Evolutionary conservation across 345 rosid species (phyloP).

Genomic region (Aurinia saxatilis): DNA sequence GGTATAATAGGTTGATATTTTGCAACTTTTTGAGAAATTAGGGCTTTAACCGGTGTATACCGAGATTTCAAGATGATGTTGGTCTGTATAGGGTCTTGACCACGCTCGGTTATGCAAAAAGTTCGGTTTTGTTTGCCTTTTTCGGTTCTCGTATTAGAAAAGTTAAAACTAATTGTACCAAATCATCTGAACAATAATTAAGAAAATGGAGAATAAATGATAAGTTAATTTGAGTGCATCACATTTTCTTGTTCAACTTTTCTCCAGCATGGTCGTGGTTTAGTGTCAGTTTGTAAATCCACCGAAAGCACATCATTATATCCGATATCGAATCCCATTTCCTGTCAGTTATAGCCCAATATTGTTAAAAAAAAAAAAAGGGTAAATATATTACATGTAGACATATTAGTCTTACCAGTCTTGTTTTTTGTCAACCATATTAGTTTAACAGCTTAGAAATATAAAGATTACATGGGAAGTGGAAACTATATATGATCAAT

Average conservation of each 20-base stretch:
- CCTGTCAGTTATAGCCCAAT: no score
- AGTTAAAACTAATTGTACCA: conserved; percentile 15
- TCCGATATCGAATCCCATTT: no score
- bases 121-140: conserved; percentile 4
- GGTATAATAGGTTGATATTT: neutral
- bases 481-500: neutral
- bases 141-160: conserved; percentile 1
- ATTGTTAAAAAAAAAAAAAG: no score
- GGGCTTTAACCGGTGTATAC: conserved; percentile 1
- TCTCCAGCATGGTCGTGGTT: no score
- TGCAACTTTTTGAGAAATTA: neutral
- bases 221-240: neutral
- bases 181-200: conserved; percentile 7
- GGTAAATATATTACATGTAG: neutral
- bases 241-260: neutral
- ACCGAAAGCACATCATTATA: no score
- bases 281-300: no score
- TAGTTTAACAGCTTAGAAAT: neutral
- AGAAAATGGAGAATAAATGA: neutral
- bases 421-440: neutral
- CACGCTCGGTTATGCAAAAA: conserved; percentile 20
- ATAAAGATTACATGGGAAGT: neutral
- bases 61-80: conserved; percentile 15
- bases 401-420: neutral
- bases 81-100: conserved; percentile 27